Evolutionary conservation across 441 rosid genomes (phyloP).

Genomic region (Populus hybrid): DNA sequence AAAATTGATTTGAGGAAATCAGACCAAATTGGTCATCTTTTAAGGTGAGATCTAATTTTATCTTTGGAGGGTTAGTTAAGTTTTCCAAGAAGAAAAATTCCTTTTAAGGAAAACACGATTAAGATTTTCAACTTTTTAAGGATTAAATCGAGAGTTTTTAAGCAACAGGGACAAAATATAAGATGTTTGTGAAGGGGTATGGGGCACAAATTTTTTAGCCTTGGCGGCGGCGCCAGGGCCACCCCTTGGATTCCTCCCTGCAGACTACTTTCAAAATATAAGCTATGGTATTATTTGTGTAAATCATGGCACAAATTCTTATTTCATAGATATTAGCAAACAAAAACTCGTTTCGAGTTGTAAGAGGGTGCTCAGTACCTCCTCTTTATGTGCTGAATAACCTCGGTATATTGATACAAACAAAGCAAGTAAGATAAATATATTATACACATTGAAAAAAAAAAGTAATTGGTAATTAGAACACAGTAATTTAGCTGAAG

Average conservation of each 20-base stretch:
- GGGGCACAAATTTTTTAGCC: neutral
- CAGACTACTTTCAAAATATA: neutral
- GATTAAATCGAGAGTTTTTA: neutral
- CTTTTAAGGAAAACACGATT: neutral
- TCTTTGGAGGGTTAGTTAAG: neutral
- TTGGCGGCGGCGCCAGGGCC: too few relatives aligned
- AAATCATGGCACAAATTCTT: neutral
- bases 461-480: neutral
- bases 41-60: neutral
- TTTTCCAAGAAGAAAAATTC: neutral
- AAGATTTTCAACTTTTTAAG: neutral
- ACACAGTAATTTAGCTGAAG: neutral
- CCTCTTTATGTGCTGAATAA: too few relatives aligned
- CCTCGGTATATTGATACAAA: neutral
- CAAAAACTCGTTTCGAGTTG: neutral
- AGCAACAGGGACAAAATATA: neutral
- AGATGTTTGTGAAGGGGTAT: neutral
- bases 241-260: neutral
- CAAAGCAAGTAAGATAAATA: neutral
- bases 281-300: neutral
- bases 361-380: neutral
- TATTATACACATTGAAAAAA: neutral
- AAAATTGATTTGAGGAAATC: neutral
- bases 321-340: neutral
- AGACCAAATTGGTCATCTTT: neutral